A percentile compares a stretch with the other conserved stretches of the same genome.
phyloP scores from a whole-genome alignment of 805 yeast species.

The Kluyveromyces nonfermentans region DNA sequence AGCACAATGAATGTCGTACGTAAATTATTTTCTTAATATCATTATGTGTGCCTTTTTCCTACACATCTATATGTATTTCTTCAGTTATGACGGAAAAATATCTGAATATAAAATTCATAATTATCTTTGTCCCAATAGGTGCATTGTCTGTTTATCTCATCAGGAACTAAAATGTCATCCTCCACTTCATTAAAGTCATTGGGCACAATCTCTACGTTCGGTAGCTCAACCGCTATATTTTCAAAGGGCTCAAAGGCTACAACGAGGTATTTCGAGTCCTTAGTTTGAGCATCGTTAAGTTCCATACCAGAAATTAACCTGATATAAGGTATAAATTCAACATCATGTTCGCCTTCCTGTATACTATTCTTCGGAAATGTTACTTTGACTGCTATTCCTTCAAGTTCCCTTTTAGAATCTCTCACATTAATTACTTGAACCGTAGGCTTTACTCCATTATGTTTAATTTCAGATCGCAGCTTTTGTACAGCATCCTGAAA shows the following conservation, averaged over 20 bases:
- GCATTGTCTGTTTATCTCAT: conserved; percentile 35
- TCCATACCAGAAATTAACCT: conserved; percentile 76
- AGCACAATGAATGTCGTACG: neutral
- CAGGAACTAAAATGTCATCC: conserved; percentile 24
- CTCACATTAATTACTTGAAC: conserved; percentile 60
- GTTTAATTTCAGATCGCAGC: conserved; percentile 9
- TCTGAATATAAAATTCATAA: conserved; percentile 59
- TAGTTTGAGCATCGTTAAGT: conserved; percentile 42
- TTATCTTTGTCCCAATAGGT: conserved; percentile 67
- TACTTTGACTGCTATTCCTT: conserved; percentile 60
- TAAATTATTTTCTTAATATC: no score
- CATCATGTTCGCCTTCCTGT: conserved; percentile 10
- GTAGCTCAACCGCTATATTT: conserved; percentile 66
- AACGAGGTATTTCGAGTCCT: conserved; percentile 48
- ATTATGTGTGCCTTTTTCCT: neutral
- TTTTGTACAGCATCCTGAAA: conserved; percentile 15
- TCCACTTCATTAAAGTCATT: conserved; percentile 24
- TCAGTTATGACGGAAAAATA: conserved; percentile 36
- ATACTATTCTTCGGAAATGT: conserved; percentile 39
- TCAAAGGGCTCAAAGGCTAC: conserved; percentile 89
- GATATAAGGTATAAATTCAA: conserved; percentile 41
- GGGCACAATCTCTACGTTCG: conserved; percentile 40
- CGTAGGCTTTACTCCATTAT: conserved; percentile 40
- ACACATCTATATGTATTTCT: neutral
- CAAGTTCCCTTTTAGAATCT: conserved; percentile 45